Conservation (phyloP, 768 basidiomycete genomes). For the Russula emetica region DNA sequence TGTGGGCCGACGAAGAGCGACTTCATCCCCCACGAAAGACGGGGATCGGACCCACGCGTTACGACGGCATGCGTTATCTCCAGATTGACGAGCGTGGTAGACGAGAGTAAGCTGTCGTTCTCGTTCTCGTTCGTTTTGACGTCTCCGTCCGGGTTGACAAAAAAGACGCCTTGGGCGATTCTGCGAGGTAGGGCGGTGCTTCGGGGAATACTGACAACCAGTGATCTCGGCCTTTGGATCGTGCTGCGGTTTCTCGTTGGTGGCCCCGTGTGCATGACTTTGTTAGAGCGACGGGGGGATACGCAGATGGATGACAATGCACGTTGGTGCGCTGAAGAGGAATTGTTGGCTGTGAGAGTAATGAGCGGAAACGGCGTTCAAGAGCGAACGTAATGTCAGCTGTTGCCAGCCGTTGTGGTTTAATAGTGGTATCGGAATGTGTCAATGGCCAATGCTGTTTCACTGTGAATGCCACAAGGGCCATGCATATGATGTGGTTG, state of each 20-base stretch:
- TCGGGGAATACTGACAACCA: background rate
- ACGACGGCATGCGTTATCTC: slow-evolving; percentile 19
- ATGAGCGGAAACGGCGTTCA: background rate
- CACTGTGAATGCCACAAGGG: slow-evolving; percentile 11
- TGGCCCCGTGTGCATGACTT: slow-evolving; percentile 3
- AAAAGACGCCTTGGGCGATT: slow-evolving; percentile 18
- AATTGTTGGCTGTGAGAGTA: background rate
- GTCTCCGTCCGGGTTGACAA: background rate
- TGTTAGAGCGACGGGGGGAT: background rate
- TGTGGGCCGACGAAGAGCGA: slow-evolving; percentile 16
- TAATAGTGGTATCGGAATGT: slow-evolving; percentile 6
- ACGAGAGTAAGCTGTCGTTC: background rate
- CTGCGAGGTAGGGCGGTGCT: slow-evolving; percentile 3
- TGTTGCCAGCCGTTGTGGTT: background rate
- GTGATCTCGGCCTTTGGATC: background rate
- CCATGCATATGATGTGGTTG: slow-evolving; percentile 5
- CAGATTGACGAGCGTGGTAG: background rate
- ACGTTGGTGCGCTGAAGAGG: background rate
- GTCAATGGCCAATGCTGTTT: slow-evolving; percentile 5
- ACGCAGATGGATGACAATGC: background rate
- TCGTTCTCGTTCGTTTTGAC: background rate
- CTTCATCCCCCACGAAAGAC: slow-evolving; percentile 9
- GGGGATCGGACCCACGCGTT: background rate
- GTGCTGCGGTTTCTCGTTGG: background rate
- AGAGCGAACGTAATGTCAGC: background rate